Base-by-base conservation (phyloP, 148 eudicot genomes). In the Nyssa sinensis region DNA sequence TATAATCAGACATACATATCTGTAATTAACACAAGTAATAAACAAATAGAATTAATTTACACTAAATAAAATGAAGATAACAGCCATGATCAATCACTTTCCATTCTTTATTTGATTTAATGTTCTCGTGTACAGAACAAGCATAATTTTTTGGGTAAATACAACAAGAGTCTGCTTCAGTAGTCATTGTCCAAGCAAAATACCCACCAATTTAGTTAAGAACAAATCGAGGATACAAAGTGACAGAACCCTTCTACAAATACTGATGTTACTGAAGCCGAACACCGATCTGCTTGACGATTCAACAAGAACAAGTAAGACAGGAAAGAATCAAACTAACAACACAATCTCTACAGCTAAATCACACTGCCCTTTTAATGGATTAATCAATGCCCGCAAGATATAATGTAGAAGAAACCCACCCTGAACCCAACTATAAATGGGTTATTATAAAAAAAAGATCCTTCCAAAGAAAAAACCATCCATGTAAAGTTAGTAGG, bases 241-340 rank as follows among this genome's bases (percentile, higher is more conserved):
- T n/a, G 17, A 55, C 59, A 55, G 21, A 19, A 24, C 6, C 17
- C 59, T 55, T 55, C 24, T n/a, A 55, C 59, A 21, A 21, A n/a
- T 53, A 1, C 58, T 1, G n/a, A 17, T 55, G 25, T 53, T 53
- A 55, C 1, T 11, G 51, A 44, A 11, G 59, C 25, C 21, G 24
- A 21, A 5, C 24, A 17, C 7, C 28, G 35, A 39, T 67, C 53
- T 17, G 57, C 30, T 55, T 17, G 3, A 34, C 9, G 44, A 49
- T 25, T 55, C 72, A 23, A 12, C 37, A 10, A 32, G 61, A 33
- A 64, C 62, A 64, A 53, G 14, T 21, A 32, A 72, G 66, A 64
- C 74, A 27, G 70, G 62, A 21, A 27, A 64, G 44, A 30, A 71
- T 41, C 69, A 63, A 77, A 57, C 62, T 69, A 44, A 55, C 34